Percentiles rank a stretch among this genome's conserved stretches.
phyloP scores from a whole-genome alignment of 148 eudicot species.

The Vaccinium vitisidaea region DNA sequence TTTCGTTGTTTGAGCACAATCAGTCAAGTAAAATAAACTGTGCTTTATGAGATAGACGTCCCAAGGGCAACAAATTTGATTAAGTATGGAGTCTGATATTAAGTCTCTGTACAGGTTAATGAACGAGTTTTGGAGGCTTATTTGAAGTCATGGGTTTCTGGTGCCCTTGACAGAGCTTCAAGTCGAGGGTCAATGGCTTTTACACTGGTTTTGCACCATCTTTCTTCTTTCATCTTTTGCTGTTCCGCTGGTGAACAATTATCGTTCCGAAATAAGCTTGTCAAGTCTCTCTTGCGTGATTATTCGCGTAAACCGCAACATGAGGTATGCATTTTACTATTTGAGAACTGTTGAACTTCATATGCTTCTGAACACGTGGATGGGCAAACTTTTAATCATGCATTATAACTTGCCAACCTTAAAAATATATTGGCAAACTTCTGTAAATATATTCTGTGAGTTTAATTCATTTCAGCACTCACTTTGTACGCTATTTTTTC shows the following conservation, averaged over 20 bases:
- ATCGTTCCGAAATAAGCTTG: conserved; percentile 59
- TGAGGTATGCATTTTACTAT: conserved; percentile 46
- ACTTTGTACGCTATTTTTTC: conserved; percentile 9
- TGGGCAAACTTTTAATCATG: background rate
- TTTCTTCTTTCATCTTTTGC: conserved; percentile 69
- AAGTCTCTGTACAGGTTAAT: conserved; percentile 51
- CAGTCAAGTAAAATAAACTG: background rate
- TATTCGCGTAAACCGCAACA: conserved; percentile 65
- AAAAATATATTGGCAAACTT: background rate
- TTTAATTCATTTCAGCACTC: background rate
- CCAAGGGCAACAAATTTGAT: background rate
- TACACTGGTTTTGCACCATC: conserved; percentile 67
- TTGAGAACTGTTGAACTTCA: conserved; percentile 9
- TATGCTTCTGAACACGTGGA: background rate
- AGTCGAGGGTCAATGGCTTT: conserved; percentile 53
- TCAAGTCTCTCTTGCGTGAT: conserved; percentile 70
- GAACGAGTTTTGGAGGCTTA: conserved; percentile 73
- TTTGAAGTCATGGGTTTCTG: conserved; percentile 85
- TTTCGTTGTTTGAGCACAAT: background rate
- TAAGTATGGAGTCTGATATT: background rate
- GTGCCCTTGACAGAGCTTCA: conserved; percentile 77
- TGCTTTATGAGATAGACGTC: background rate
- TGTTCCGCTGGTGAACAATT: conserved; percentile 31
- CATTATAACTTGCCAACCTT: background rate
- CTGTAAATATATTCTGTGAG: background rate